phyloP scores from a whole-genome alignment of 192 early-diverging fungal species.

The Ambispora gerdemannii region DNA sequence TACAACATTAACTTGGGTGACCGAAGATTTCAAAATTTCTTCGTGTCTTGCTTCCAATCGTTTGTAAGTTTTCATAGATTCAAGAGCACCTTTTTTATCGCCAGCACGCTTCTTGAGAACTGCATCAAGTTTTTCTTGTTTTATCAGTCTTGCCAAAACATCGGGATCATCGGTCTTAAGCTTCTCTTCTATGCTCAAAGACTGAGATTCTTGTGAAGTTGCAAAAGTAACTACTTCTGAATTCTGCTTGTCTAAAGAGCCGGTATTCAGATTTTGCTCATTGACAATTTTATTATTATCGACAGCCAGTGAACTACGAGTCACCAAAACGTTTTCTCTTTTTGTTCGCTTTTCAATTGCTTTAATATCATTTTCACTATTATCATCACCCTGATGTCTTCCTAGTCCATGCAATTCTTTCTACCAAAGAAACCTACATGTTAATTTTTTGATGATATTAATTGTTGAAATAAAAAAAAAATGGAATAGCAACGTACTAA shows the following conservation, averaged over 20 bases:
- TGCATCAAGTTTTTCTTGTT: constrained; percentile 51
- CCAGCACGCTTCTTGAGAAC: constrained; percentile 46
- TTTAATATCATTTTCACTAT: constrained; percentile 11
- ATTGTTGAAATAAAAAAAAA: not conserved
- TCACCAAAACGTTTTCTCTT: no score
- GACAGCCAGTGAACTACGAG: no score
- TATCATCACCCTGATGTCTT: constrained; percentile 23
- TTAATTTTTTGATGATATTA: not conserved
- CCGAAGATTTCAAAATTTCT: not conserved
- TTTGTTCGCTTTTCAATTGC: no score
- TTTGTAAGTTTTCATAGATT: constrained; percentile 42
- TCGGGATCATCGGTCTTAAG: constrained; percentile 37
- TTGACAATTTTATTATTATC: constrained; percentile 12
- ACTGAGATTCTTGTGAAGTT: not conserved
- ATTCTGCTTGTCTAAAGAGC: not conserved
- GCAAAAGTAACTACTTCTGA: not conserved
- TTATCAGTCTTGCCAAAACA: constrained; percentile 39
- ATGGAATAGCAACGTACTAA: constrained; percentile 40
- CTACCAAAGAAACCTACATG: constrained; percentile 20
- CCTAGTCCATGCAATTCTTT: constrained; percentile 38
- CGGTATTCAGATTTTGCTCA: not conserved
- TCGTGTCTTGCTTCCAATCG: constrained; percentile 35
- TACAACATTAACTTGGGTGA: no score
- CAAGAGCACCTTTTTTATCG: constrained; percentile 43
- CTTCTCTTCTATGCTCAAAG: constrained; percentile 27